phyloP scores from a whole-genome alignment of 2,329 filamentous ascomycete genomes.

The Scedosporium aurantiacum region DNA sequence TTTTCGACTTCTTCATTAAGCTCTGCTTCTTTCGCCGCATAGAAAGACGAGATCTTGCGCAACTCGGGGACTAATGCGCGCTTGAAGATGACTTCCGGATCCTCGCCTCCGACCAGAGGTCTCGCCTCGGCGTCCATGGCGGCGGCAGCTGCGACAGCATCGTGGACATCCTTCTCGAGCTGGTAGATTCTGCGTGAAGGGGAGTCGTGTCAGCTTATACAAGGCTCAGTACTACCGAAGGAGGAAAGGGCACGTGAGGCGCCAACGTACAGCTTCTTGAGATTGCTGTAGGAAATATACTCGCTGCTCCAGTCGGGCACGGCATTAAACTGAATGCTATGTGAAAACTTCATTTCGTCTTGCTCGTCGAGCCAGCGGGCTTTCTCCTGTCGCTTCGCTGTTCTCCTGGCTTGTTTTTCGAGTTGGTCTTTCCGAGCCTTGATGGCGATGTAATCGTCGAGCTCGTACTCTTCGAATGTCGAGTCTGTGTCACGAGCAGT shows the following conservation, averaged over 20 bases:
- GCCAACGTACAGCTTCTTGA: slow-evolving; percentile 81
- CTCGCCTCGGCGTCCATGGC: slow-evolving; percentile 69
- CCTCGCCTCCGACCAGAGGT: slow-evolving; percentile 62
- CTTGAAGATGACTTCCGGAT: slow-evolving; percentile 73
- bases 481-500: slow-evolving; percentile 7
- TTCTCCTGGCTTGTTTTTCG: slow-evolving; percentile 22
- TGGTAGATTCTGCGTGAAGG: slow-evolving; percentile 66
- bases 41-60: slow-evolving; percentile 90
- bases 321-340: slow-evolving; percentile 98
- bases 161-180: slow-evolving; percentile 75
- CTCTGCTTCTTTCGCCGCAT: slow-evolving; percentile 78
- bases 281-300: slow-evolving; percentile 96
- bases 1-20: slow-evolving; percentile 70
- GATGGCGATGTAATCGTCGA: slow-evolving; percentile 27
- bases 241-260: not conserved
- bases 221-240: not conserved
- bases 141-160: slow-evolving; percentile 40
- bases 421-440: slow-evolving; percentile 17
- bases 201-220: not conserved
- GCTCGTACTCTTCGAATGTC: slow-evolving; percentile 22
- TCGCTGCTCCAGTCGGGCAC: slow-evolving; percentile 99
- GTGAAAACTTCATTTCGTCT: slow-evolving; percentile 98
- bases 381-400: slow-evolving; percentile 48
- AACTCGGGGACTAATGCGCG: slow-evolving; percentile 77
- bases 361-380: slow-evolving; percentile 58